Evolutionary conservation across 257 asterid genomes (phyloP).

Genomic region (Avicennia marina): DNA sequence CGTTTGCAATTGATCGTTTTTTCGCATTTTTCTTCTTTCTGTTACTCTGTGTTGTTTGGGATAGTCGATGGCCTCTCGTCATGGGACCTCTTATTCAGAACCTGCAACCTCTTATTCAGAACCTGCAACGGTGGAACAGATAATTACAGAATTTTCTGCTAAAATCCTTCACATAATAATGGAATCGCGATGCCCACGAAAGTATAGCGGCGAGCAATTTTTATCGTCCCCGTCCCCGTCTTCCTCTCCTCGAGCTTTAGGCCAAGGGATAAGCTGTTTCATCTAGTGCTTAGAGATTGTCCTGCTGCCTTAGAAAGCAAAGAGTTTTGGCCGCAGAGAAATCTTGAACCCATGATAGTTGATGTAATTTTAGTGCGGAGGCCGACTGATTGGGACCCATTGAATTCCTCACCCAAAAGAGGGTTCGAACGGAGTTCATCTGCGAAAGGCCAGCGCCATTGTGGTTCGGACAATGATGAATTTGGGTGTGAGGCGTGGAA

Average conservation of each 20-base stretch:
- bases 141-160: slow-evolving; percentile 76
- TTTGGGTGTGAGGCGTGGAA: slow-evolving; percentile 36
- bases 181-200: slow-evolving; percentile 85
- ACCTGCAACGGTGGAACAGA: slow-evolving; percentile 82
- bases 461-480: slow-evolving; percentile 58
- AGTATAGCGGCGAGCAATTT: slow-evolving; percentile 73
- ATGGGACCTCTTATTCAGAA: slow-evolving; percentile 52
- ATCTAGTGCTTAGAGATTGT: slow-evolving; percentile 75
- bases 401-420: slow-evolving; percentile 44
- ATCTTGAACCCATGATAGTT: slow-evolving; percentile 77
- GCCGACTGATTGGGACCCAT: slow-evolving; percentile 50
- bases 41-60: no score
- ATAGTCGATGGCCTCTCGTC: slow-evolving; percentile 59
- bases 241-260: slow-evolving; percentile 65
- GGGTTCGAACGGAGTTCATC: slow-evolving; percentile 27
- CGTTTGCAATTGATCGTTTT: no score
- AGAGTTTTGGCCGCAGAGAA: slow-evolving; percentile 82
- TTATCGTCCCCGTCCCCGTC: slow-evolving; percentile 65
- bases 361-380: slow-evolving; percentile 65
- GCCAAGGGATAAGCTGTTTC: slow-evolving; percentile 88
- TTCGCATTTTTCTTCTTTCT: no score
- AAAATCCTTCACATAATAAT: slow-evolving; percentile 87
- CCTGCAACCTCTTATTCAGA: no score
- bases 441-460: slow-evolving; percentile 35
- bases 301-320: slow-evolving; percentile 83